A percentile compares a stretch with the other conserved stretches of the same genome.
Evolutionary conservation across 1,139 yeast species (phyloP).

Genomic region (Nakaseomyces delphensis): DNA sequence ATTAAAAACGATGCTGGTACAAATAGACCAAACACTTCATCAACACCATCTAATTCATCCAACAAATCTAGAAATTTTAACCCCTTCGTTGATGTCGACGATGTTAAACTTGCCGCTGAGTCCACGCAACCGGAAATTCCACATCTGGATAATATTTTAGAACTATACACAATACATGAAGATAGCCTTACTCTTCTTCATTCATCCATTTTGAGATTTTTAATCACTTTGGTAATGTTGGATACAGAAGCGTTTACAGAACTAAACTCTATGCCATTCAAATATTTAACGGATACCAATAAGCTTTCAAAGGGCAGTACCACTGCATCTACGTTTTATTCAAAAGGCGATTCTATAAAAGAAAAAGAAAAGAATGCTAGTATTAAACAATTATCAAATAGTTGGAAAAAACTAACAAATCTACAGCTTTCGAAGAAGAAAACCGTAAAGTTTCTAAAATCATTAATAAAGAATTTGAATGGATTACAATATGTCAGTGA

Average conservation of each 20-base stretch:
- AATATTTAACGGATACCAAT: slow-evolving; percentile 17
- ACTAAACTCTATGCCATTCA: slow-evolving; percentile 20
- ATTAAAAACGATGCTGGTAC: slow-evolving; percentile 1
- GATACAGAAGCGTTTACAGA: slow-evolving; percentile 23
- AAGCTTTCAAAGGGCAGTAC: slow-evolving; percentile 2
- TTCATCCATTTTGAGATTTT: slow-evolving; percentile 22
- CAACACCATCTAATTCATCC: slow-evolving; percentile 2
- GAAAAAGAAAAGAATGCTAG: slow-evolving; percentile 11
- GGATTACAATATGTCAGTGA: slow-evolving; percentile 24
- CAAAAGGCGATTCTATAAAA: neutral
- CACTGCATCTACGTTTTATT: neutral
- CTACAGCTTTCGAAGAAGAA: slow-evolving; percentile 17
- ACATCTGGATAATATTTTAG: slow-evolving; percentile 18
- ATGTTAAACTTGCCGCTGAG: neutral
- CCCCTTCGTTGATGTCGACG: slow-evolving; percentile 4
- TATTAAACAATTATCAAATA: slow-evolving; percentile 16
- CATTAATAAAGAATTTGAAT: slow-evolving; percentile 24
- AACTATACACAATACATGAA: slow-evolving; percentile 19
- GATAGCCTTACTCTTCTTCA: slow-evolving; percentile 23
- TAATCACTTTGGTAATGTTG: slow-evolving; percentile 20
- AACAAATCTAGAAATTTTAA: slow-evolving; percentile 3
- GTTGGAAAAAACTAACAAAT: slow-evolving; percentile 17
- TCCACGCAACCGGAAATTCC: slow-evolving; percentile 7
- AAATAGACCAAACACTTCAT: neutral
- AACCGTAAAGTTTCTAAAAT: slow-evolving; percentile 21